Conservation (phyloP, 306 rosid species). For the Inga laurina region DNA sequence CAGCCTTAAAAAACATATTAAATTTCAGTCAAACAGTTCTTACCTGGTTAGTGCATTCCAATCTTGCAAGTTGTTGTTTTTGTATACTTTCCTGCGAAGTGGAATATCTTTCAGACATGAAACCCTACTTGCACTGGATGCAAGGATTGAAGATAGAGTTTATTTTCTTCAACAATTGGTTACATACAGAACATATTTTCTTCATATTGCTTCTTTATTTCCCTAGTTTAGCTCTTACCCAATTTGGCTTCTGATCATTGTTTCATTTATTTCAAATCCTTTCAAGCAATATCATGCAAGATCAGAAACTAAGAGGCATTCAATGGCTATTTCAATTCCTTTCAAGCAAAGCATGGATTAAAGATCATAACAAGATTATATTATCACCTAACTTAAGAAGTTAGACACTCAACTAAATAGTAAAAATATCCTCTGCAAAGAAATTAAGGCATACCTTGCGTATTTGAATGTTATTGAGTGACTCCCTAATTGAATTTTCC, state of each 20-base stretch:
- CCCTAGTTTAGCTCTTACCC: not conserved
- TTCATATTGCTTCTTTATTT: not conserved
- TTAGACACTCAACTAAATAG: slow-evolving; percentile 5
- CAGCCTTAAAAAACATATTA: not conserved
- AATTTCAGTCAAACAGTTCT: slow-evolving; percentile 15
- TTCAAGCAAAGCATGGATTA: not conserved
- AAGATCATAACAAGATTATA: not conserved
- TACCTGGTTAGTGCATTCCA: slow-evolving; percentile 86
- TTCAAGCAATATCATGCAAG: not conserved
- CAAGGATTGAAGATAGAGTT: not conserved
- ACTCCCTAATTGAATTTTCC: slow-evolving; percentile 70
- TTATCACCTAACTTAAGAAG: not conserved
- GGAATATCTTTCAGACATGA: not conserved
- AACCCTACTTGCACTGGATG: not conserved
- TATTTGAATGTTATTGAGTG: slow-evolving; percentile 53
- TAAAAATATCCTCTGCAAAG: not conserved
- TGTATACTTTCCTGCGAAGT: slow-evolving; percentile 60
- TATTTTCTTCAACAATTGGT: not conserved
- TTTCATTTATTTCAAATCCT: not conserved
- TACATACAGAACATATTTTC: not conserved
- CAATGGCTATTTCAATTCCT: not conserved
- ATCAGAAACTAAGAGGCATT: slow-evolving; percentile 3
- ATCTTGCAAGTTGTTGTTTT: slow-evolving; percentile 72
- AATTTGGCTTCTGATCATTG: not conserved
- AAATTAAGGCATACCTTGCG: slow-evolving; percentile 53